Evolutionary conservation across 78 protist genomes (phyloP).

Genomic region (Chrysochromulina parva): DNA sequence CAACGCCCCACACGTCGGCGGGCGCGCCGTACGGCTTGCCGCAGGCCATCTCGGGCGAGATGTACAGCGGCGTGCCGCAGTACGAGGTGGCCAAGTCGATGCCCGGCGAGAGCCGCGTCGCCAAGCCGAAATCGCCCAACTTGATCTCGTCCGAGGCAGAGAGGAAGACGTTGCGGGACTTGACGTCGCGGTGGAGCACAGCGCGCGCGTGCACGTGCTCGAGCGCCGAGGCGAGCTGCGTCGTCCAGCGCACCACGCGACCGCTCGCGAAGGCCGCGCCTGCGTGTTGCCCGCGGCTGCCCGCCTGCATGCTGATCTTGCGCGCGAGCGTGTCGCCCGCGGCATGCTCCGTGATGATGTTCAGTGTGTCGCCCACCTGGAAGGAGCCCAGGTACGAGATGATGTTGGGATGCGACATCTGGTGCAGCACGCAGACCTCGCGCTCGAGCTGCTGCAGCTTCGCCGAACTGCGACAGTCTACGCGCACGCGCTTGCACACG

Average conservation of each 20-base stretch:
- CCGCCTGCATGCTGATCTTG: not conserved
- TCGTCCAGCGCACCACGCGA: not conserved
- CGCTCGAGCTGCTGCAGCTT: slow-evolving; percentile 21
- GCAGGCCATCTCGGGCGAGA: slow-evolving; percentile 1
- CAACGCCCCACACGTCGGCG: not conserved
- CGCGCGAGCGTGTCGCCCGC: slow-evolving; percentile 41
- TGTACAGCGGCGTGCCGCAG: slow-evolving; percentile 26
- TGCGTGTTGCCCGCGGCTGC: too few relatives aligned
- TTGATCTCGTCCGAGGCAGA: not conserved
- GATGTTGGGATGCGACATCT: slow-evolving; percentile 32
- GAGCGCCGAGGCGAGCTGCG: slow-evolving; percentile 48
- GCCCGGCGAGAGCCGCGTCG: not conserved
- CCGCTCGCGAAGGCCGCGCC: not conserved
- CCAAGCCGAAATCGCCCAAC: slow-evolving; percentile 47
- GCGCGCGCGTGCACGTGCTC: slow-evolving; percentile 1
- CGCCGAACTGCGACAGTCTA: not conserved
- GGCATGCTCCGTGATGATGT: slow-evolving; percentile 71
- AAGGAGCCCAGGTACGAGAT: slow-evolving; percentile 51
- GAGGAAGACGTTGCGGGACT: slow-evolving; percentile 70
- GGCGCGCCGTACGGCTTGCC: not conserved
- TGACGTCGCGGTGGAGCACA: slow-evolving; percentile 72
- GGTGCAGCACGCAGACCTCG: slow-evolving; percentile 46
- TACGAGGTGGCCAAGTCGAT: not conserved
- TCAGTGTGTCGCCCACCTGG: not conserved
- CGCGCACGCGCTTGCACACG: too few relatives aligned